Evolutionary conservation across 345 rosid genomes (phyloP).

Genomic region (Crucihimalaya himalaica): DNA sequence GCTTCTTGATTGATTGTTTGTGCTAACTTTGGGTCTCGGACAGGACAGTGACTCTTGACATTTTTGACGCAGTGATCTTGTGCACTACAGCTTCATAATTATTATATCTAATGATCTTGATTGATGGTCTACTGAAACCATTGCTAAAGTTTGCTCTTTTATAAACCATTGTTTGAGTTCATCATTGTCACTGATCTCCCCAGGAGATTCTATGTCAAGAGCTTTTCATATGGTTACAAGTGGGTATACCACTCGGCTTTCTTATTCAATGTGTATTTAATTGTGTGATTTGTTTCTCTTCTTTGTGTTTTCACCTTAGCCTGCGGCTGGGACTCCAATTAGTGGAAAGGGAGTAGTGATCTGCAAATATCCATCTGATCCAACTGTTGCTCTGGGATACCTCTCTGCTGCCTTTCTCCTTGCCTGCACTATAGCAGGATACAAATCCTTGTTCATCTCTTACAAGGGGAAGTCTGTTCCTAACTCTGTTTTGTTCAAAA

Average conservation of each 20-base stretch:
- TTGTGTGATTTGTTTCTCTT: slow-evolving; percentile 16
- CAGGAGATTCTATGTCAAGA: background rate
- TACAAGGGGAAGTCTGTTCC: slow-evolving; percentile 81
- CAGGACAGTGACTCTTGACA: background rate
- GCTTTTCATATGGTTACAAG: background rate
- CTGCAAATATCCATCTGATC: slow-evolving; percentile 87
- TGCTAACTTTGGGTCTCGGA: background rate
- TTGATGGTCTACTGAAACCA: slow-evolving; percentile 5
- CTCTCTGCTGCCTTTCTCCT: slow-evolving; percentile 66
- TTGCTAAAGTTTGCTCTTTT: background rate
- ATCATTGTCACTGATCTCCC: background rate
- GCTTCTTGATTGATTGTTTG: background rate
- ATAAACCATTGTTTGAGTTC: background rate
- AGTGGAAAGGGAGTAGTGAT: slow-evolving; percentile 60
- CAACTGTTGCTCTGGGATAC: slow-evolving; percentile 64
- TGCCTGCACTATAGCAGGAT: slow-evolving; percentile 54
- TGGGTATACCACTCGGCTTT: background rate
- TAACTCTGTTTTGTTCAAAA: slow-evolving; percentile 58
- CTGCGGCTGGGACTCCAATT: slow-evolving; percentile 67
- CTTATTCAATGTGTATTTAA: too few species aligned
- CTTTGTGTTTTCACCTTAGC: slow-evolving; percentile 42
- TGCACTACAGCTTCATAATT: background rate
- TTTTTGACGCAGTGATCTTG: background rate
- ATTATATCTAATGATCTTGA: background rate
- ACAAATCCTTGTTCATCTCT: slow-evolving; percentile 65